A percentile compares a stretch with the other conserved stretches of the same genome.
Conservation (phyloP, 441 rosid species). For the Adansonia gregorii region DNA sequence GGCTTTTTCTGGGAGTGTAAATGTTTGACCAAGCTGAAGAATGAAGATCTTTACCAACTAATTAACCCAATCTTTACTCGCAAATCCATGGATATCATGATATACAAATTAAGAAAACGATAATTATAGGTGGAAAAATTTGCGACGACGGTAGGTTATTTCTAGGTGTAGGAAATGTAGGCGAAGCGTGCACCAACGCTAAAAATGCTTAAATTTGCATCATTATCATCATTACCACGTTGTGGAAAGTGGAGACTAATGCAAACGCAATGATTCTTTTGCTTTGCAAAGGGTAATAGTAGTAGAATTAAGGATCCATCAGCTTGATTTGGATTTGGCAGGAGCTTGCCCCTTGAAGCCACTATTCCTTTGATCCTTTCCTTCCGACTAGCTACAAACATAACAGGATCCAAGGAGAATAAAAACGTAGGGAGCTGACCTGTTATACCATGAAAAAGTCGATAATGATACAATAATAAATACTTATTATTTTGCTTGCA, state of each 20-base stretch:
- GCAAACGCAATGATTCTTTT: constrained; percentile 4
- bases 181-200: constrained; percentile 32
- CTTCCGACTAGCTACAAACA: neutral
- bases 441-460: too few relatives aligned
- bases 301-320: constrained; percentile 8
- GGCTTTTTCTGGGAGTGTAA: too few relatives aligned
- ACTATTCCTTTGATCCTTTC: neutral
- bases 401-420: constrained; percentile 1
- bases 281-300: neutral
- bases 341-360: neutral
- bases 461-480: too few relatives aligned
- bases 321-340: neutral
- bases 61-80: neutral
- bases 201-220: neutral
- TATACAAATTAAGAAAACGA: neutral
- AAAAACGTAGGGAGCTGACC: too few relatives aligned
- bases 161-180: constrained; percentile 24
- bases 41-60: constrained; percentile 25
- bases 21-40: constrained; percentile 27
- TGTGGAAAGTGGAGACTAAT: constrained; percentile 4
- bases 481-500: too few relatives aligned
- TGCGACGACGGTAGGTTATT: constrained; percentile 19
- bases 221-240: neutral
- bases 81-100: neutral
- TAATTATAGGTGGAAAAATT: neutral